Base-by-base conservation (phyloP, 164 flowering plant species). In the Chloranthus sessilifolius region DNA sequence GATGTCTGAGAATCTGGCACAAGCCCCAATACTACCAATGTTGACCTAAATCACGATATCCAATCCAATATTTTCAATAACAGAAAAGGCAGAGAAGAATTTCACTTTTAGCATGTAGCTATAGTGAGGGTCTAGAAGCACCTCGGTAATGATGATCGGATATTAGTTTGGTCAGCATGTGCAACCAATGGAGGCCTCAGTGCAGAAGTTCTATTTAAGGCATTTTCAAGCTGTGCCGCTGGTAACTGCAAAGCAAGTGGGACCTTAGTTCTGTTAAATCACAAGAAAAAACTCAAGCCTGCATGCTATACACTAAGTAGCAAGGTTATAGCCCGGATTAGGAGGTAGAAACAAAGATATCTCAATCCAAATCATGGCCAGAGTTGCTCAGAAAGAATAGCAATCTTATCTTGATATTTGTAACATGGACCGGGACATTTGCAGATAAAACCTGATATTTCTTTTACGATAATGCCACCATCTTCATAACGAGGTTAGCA, bases 101-200 rank as follows among this genome's bases (percentile, higher is more conserved):
- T n/a, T 19, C 10, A 12, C 21, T 17, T n/a, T 27, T 3, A 28
- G 22, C 12, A 7, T 4, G 21, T 36, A 19, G 24, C 4, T n/a
- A 11, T 29, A 29, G 12, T 52, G 27, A 3, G 16, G 26, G 19
- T 37, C 20, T 30, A 47, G 3, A 60, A 39, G 46, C 24, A 91
- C 96, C 95, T 92, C 43, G 97, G 89, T 50, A 92, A 79, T 34
- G 89, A 48, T 23, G 95, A 68, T 42, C 72, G 71, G 45, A 92
- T 67, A 29, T 77, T 62, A 17, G 88, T 83, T 58, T 84, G 99
- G 66, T 63, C 76, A 49, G 92, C 95, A 71, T 88, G 84, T 20
- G 78, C 84, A 70, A 73, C 55, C 62, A 92, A 61, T 10, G 97
- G 88, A 43, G 78, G 74, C 60, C 66, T 92, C 17, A 92, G 73